Evolutionary conservation across 73 alveolate species (phyloP).

Genomic region (Paramecium tetraurelia): DNA sequence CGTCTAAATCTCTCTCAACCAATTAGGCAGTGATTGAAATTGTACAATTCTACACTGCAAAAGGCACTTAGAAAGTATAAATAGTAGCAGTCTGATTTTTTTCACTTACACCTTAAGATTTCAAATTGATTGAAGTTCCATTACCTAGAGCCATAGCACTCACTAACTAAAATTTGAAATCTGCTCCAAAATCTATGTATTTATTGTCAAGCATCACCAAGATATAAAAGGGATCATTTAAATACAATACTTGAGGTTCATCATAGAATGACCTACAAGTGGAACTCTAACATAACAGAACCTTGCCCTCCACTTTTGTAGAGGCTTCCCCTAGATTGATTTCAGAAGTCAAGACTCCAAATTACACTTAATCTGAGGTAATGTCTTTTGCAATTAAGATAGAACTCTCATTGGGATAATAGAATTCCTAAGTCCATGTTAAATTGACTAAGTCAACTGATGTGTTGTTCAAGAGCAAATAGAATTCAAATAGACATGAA

Average conservation of each 20-base stretch:
- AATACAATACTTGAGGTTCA: background rate
- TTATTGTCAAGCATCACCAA: background rate
- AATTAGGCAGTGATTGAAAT: slow-evolving; percentile 5
- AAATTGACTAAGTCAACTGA: background rate
- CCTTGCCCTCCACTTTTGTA: background rate
- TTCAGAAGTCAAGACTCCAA: background rate
- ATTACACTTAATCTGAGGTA: background rate
- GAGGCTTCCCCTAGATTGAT: background rate
- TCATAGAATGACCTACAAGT: background rate
- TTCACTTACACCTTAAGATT: background rate
- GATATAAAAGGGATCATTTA: background rate
- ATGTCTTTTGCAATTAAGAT: background rate
- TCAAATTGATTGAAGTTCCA: background rate
- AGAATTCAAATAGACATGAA: background rate
- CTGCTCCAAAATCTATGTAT: background rate
- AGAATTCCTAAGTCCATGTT: background rate
- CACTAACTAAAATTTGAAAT: background rate
- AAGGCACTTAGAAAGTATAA: background rate
- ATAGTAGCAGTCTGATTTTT: slow-evolving; percentile 10
- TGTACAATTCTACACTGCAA: background rate
- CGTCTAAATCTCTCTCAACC: background rate
- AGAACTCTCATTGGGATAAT: background rate
- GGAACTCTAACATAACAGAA: background rate
- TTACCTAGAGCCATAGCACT: background rate
- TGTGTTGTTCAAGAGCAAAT: background rate